Evolutionary conservation across 1,139 yeast species (phyloP).

Genomic region (Yamadazyma epiphylla): DNA sequence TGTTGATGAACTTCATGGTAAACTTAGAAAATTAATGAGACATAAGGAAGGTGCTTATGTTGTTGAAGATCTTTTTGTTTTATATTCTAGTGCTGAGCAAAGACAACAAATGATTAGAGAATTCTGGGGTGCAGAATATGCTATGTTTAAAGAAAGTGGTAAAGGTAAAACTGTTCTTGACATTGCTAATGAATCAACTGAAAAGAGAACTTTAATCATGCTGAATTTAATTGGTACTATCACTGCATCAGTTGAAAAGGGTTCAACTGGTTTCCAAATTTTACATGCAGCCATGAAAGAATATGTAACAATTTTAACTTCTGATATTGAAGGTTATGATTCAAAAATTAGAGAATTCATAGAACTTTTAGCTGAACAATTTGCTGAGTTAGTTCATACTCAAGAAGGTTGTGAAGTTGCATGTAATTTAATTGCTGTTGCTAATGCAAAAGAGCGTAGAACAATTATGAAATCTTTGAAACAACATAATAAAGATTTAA

Average conservation of each 20-base stretch:
- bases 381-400: slow-evolving; percentile 94
- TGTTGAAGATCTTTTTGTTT: slow-evolving; percentile 86
- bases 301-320: slow-evolving; percentile 66
- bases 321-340: slow-evolving; percentile 41
- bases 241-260: slow-evolving; percentile 88
- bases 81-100: slow-evolving; percentile 82
- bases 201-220: slow-evolving; percentile 75
- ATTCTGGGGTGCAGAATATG: slow-evolving; percentile 96
- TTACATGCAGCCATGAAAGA: slow-evolving; percentile 96
- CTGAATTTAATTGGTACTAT: slow-evolving; percentile 79
- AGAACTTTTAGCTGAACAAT: slow-evolving; percentile 79
- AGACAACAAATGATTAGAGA: slow-evolving; percentile 89
- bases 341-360: slow-evolving; percentile 75
- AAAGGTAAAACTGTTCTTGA: slow-evolving; percentile 62
- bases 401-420: slow-evolving; percentile 94
- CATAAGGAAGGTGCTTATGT: slow-evolving; percentile 99
- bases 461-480: slow-evolving; percentile 66
- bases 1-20: slow-evolving; percentile 84
- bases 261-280: slow-evolving; percentile 93
- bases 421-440: slow-evolving; percentile 69
- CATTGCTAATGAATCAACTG: slow-evolving; percentile 67
- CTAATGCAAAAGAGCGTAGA: slow-evolving; percentile 93
- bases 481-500: slow-evolving; percentile 68
- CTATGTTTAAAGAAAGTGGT: slow-evolving; percentile 79
- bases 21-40: slow-evolving; percentile 86